phyloP scores from a whole-genome alignment of 2,329 filamentous ascomycete species.

The Fusarium phyllophilum region DNA sequence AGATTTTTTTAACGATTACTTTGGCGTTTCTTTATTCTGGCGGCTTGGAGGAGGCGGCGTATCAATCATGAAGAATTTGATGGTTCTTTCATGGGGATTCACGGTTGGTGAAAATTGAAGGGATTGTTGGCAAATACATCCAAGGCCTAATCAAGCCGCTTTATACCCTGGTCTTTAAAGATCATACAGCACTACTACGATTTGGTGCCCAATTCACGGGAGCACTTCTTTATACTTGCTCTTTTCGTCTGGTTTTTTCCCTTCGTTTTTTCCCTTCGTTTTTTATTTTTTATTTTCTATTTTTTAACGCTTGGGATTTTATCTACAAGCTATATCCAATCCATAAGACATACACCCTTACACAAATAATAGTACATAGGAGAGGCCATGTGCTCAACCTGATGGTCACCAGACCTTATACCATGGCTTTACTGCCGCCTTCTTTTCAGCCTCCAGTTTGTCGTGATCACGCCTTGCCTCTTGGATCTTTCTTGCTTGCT shows the following conservation, averaged over 20 bases:
- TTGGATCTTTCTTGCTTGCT: constrained; percentile 57
- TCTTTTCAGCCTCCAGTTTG: constrained; percentile 47
- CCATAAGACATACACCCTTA: constrained; percentile 37
- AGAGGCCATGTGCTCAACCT: not conserved
- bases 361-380: constrained; percentile 35
- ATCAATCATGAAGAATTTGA: not conserved
- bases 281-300: too few relatives aligned
- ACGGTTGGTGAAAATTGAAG: not conserved
- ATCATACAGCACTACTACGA: constrained; percentile 8
- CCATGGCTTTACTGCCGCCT: constrained; percentile 57
- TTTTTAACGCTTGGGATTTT: constrained; percentile 9
- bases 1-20: constrained; percentile 7
- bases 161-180: constrained; percentile 34
- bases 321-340: constrained; percentile 20
- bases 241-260: not conserved
- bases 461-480: constrained; percentile 53
- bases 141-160: constrained; percentile 14
- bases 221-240: not conserved
- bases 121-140: constrained; percentile 16
- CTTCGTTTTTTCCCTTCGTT: not conserved
- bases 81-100: constrained; percentile 3
- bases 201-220: constrained; percentile 1
- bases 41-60: not conserved
- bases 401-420: constrained; percentile 65
- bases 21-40: constrained; percentile 28